Evolutionary conservation across 495 filamentous ascomycete species (phyloP), one percentile per base, ranked within the genome.

Genomic region (Physcia stellaris): DNA sequence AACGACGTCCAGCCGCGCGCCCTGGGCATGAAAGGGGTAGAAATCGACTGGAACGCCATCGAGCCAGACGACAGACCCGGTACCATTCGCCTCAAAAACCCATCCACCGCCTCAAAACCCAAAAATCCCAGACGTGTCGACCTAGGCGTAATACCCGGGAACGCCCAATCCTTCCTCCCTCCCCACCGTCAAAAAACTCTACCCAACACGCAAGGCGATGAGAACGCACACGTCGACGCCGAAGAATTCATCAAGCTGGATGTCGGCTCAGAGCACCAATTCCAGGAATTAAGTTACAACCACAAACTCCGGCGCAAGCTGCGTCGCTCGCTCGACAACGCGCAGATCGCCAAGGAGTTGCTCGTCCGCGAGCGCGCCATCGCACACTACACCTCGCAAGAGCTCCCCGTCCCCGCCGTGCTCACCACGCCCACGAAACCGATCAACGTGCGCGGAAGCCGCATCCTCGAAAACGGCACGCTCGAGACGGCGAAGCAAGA

Each of bases 261-360:
- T 37, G 26, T 30, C 11, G 49, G 46, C 23, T 42, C 32, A 16
- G 45, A 37, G 11, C 36, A 50, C 33, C 46, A 46, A 34, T 42
- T 42, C 24, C 42, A 52, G 34, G 34, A 15, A 10, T 41, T 46
- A 16, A 52, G 38, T 32, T 49, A 46, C 31, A 54, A 54, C 26
- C 46, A 52, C 37, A 54, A 47, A 33, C 35, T 52, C n/a, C 42
- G 49, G 17, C 50, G 46, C 13, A 54, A 54, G 40, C 50, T 52
- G 13, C 42, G 50, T 10, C 39, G 51, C 29, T 49, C 51, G 15
- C 39, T 54, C 29, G 51, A 54, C 15, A 29, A 46, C 28, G 51
- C 46, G 7, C 36, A 52, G 18, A 35, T 52, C 9, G 31, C 32
- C 17, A 52, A 52, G 22, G 49, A 52, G 32, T 20, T 37, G 12